Evolutionary conservation across 192 early-diverging fungal genomes (phyloP).

Genomic region (Rhizophagus sp.): DNA sequence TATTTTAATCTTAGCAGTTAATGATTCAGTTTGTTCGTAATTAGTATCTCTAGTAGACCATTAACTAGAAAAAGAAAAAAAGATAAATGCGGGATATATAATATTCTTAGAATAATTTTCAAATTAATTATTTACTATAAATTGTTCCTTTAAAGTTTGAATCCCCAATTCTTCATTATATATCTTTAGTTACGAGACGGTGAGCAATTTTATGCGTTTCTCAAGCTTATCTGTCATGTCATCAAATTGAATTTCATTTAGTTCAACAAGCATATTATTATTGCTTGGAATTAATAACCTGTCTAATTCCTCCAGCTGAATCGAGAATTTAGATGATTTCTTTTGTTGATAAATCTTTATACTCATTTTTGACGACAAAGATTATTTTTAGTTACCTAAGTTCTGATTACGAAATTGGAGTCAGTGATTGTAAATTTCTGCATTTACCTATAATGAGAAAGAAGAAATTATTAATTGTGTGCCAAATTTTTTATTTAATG

Average conservation of each 20-base stretch:
- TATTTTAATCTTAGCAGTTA: not conserved
- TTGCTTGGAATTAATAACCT: not conserved
- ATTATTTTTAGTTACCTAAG: too few species aligned
- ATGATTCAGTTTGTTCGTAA: not conserved
- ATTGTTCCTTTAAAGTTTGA: not conserved
- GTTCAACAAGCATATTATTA: not conserved
- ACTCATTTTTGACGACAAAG: not conserved
- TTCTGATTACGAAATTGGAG: too few species aligned
- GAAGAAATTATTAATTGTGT: too few species aligned
- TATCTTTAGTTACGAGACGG: not conserved
- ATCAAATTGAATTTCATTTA: constrained; percentile 3
- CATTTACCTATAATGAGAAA: too few species aligned
- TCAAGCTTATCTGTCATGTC: not conserved
- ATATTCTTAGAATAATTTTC: too few species aligned
- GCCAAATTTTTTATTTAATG: too few species aligned
- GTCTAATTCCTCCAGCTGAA: not conserved
- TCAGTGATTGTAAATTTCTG: not conserved
- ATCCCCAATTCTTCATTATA: not conserved
- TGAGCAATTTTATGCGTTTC: not conserved
- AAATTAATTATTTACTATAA: too few species aligned
- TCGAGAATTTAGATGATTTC: not conserved
- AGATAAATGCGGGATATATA: not conserved
- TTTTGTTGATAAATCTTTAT: not conserved
- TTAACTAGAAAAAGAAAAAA: not conserved
- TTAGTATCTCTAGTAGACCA: not conserved